Evolutionary conservation across 2,329 filamentous ascomycete species (phyloP).

Genomic region (Aplosporella prunicola): DNA sequence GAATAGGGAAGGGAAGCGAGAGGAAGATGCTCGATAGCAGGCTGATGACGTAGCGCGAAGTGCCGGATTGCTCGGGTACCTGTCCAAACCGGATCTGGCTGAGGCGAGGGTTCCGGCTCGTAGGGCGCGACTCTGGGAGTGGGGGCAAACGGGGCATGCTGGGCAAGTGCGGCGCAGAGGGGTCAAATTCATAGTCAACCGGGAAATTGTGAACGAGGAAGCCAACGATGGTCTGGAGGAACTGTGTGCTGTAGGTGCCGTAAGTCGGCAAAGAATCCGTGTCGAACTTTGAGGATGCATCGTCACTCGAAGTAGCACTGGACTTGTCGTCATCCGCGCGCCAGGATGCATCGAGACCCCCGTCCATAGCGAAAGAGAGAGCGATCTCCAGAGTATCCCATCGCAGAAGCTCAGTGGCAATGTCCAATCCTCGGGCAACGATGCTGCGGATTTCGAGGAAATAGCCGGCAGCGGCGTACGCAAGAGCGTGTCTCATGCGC

Average conservation of each 20-base stretch:
- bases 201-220: conserved; percentile 55
- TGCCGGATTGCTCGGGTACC: conserved; percentile 37
- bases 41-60: conserved; percentile 32
- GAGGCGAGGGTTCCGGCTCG: conserved; percentile 43
- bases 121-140: conserved; percentile 25
- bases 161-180: conserved; percentile 35
- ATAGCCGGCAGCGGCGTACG: conserved; percentile 55
- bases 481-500: conserved; percentile 37
- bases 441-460: conserved; percentile 49
- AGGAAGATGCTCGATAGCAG: conserved; percentile 58
- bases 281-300: conserved; percentile 15
- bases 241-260: conserved; percentile 44
- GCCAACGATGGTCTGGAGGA: conserved; percentile 48
- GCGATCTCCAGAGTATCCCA: conserved; percentile 56
- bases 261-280: conserved; percentile 28
- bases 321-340: conserved; percentile 16
- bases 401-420: conserved; percentile 48
- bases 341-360: conserved; percentile 32
- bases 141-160: conserved; percentile 40
- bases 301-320: conserved; percentile 27
- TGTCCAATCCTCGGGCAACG: conserved; percentile 48
- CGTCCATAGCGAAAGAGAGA: conserved; percentile 49
- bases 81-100: conserved; percentile 65
- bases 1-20: conserved; percentile 57
- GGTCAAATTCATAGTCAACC: conserved; percentile 50